phyloP scores from a whole-genome alignment of 106 monocot species.

The Acorus gramineus region DNA sequence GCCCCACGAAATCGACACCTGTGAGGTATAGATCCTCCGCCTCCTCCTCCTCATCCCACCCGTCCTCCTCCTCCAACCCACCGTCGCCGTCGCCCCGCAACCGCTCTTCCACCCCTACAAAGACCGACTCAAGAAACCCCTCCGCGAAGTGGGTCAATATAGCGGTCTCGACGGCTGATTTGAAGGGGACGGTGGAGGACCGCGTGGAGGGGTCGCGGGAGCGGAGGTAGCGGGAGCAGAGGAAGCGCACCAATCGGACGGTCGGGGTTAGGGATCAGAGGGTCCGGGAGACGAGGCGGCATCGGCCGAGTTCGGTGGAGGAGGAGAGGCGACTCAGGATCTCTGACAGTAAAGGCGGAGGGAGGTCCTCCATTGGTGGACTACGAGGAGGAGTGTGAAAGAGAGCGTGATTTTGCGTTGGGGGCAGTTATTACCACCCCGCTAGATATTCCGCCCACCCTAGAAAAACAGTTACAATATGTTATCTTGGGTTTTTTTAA shows the following conservation, averaged over 20 bases:
- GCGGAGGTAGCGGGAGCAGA: constrained; percentile 26
- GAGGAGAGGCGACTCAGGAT: neutral
- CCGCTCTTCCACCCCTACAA: constrained; percentile 4
- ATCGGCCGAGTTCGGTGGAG: neutral
- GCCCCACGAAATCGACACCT: constrained; percentile 14
- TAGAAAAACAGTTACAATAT: no score
- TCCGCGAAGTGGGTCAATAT: constrained; percentile 16
- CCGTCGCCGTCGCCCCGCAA: constrained; percentile 8
- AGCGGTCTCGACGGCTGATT: constrained; percentile 18
- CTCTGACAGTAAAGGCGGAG: neutral
- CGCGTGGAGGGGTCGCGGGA: constrained; percentile 7
- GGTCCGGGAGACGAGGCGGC: constrained; percentile 1
- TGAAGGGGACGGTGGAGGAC: constrained; percentile 20
- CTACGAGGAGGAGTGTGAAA: neutral
- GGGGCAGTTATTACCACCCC: no score
- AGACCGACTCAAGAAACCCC: constrained; percentile 6
- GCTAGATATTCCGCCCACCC: no score
- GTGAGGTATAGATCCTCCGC: constrained; percentile 44
- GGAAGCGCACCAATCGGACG: constrained; percentile 13
- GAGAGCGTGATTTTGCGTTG: no score
- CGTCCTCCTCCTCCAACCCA: no score
- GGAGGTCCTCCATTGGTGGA: neutral
- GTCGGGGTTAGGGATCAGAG: neutral
- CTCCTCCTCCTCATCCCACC: constrained; percentile 17
- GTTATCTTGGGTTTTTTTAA: no score